These are phyloP conservation scores for Graphilbum fragrans DNA, from an alignment of 2,329 filamentous ascomycete species.

Conservation along the genomic window DNA sequence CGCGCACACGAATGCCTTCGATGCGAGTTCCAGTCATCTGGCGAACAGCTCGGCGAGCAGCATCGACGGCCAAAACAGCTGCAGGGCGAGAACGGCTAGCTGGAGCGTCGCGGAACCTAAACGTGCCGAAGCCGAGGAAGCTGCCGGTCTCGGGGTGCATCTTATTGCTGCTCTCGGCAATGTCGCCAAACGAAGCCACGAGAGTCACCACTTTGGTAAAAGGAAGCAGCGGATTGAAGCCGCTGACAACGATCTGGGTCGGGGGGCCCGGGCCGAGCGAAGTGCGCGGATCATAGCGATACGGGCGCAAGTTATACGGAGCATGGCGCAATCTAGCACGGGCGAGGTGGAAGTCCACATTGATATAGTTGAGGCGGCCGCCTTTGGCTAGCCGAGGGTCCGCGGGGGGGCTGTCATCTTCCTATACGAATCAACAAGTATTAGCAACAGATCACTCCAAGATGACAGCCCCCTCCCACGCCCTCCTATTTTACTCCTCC, in stretches of 20 bases:
- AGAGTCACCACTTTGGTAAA: constrained; percentile 65
- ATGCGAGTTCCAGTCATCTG: constrained; percentile 70
- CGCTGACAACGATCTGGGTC: constrained; percentile 83
- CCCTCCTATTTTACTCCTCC: constrained; percentile 7
- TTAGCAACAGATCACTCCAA: constrained; percentile 36
- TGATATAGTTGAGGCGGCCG: constrained; percentile 54
- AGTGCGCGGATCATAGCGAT: constrained; percentile 67
- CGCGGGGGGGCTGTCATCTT: constrained; percentile 65
- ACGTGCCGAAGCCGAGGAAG: constrained; percentile 85
- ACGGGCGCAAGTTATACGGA: constrained; percentile 71
- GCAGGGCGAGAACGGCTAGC: constrained; percentile 35
- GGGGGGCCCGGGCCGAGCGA: constrained; percentile 84
- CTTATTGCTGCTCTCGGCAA: constrained; percentile 83
- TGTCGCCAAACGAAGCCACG: constrained; percentile 74
- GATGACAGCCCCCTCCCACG: constrained; percentile 48
- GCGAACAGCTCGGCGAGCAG: constrained; percentile 69
- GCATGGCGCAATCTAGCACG: constrained; percentile 61
- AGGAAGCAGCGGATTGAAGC: constrained; percentile 83
- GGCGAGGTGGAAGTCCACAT: constrained; percentile 55
- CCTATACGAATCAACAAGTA: constrained; percentile 40
- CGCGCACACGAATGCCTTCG: constrained; percentile 63
- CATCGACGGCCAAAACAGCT: constrained; percentile 58
- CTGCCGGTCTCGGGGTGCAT: constrained; percentile 91
- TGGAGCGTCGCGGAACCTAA: constrained; percentile 71
- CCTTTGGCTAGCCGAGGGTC: constrained; percentile 73